Base-by-base conservation (phyloP, 139 green algal species). In the Chlamydomonas applanata region DNA sequence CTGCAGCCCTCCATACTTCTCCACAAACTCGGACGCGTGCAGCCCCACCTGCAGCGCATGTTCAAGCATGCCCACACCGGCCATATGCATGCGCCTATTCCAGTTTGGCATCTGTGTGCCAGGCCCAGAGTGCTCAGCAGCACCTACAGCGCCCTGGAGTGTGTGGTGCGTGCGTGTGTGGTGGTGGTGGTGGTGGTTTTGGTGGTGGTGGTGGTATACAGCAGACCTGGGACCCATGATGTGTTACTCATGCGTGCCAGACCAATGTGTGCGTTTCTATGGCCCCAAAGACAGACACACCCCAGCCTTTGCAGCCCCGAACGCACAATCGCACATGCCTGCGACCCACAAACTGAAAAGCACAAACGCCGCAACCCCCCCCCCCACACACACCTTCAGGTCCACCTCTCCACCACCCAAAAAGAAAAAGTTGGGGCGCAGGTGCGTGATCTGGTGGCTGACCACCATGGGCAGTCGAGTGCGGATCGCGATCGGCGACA, bases 341-440 rank as follows among this genome's bases (percentile, higher is more conserved):
- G n/a, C n/a, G n/a, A n/a, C n/a, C n/a, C n/a, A n/a, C n/a, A n/a
- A n/a, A n/a, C n/a, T n/a, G n/a, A n/a, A n/a, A n/a, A n/a, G n/a
- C n/a, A n/a, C n/a, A n/a, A n/a, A n/a, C n/a, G n/a, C n/a, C n/a
- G n/a, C 30, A 24, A 69, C 17, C 4, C 30, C 34, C 4, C 25
- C 40, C 60, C 22, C 20, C 17, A 7, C 17, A 35, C 71, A 74
- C 25, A 95, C 72, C 82, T 98, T 98, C 2, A 98, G 83, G 75
- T 98, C 92, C 32, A 95, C 88, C 72, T 98, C 91, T 0, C 94
- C 94, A 17, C 76, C 94, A 1, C 94, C 94, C 56, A 83, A 16
- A 56, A 74, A 98, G 73, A 95, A 97, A 22, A 84, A 76, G 25
- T 73, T 74, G 0, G 86, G 86, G 53, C 75, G 27, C 46, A 94